Conservation (phyloP, 2,329 filamentous ascomycete species). For the Fusarium hainanense region DNA sequence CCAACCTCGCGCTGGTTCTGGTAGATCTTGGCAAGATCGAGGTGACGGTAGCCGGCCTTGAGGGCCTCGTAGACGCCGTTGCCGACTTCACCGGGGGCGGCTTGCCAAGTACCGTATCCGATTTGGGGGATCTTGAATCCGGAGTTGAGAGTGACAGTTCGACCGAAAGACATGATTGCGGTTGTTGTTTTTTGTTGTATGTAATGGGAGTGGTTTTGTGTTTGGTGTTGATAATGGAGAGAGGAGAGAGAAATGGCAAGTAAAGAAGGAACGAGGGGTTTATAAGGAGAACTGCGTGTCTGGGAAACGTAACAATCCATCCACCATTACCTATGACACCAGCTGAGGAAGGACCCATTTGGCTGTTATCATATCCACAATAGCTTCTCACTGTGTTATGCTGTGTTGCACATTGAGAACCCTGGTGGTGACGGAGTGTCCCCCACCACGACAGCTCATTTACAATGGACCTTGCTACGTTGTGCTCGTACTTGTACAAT, state of each 20-base stretch:
- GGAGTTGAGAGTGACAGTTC: conserved; percentile 68
- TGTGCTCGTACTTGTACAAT: background rate
- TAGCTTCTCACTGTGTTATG: background rate
- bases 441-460: conserved; percentile 9
- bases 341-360: conserved; percentile 11
- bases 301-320: background rate
- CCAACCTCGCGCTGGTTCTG: conserved; percentile 72
- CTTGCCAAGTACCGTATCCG: conserved; percentile 74
- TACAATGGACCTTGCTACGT: background rate
- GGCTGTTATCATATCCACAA: conserved; percentile 9
- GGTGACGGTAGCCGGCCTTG: conserved; percentile 72
- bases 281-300: conserved; percentile 21
- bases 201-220: background rate
- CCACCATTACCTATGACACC: conserved; percentile 3
- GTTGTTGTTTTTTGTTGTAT: background rate
- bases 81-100: conserved; percentile 71
- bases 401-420: conserved; percentile 26
- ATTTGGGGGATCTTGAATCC: conserved; percentile 73
- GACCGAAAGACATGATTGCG: conserved; percentile 64
- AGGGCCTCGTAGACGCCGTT: conserved; percentile 73
- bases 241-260: background rate
- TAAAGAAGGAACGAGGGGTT: background rate
- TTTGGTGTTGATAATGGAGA: background rate
- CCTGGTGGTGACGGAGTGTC: conserved; percentile 29
- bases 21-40: conserved; percentile 66